phyloP scores from a whole-genome alignment of 2,329 filamentous ascomycete species.

The Exserohilum turcica region DNA sequence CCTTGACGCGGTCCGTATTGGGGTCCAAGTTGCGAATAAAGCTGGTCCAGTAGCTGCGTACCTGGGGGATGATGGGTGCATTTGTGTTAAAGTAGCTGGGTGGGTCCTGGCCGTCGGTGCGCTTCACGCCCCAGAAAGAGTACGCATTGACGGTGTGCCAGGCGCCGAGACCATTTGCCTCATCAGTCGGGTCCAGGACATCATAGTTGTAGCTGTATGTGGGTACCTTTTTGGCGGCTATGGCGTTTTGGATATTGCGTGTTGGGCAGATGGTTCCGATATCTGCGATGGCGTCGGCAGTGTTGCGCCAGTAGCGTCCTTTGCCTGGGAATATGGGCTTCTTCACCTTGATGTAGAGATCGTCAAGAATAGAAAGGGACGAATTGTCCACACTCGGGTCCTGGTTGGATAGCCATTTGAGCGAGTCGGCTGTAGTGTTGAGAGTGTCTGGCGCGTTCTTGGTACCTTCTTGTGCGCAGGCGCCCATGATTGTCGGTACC shows the following conservation, averaged over 20 bases:
- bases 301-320: conserved; percentile 64
- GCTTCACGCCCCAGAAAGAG: conserved; percentile 69
- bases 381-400: conserved; percentile 60
- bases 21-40: conserved; percentile 72
- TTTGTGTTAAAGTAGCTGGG: conserved; percentile 64
- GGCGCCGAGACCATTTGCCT: conserved; percentile 64
- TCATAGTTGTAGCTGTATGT: conserved; percentile 74
- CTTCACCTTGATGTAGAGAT: conserved; percentile 59
- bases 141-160: conserved; percentile 69
- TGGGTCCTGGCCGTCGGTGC: conserved; percentile 57
- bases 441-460: conserved; percentile 61
- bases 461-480: conserved; percentile 69
- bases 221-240: conserved; percentile 45
- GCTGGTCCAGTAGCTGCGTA: conserved; percentile 75
- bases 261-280: conserved; percentile 69
- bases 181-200: conserved; percentile 63
- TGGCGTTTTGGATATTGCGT: conserved; percentile 58
- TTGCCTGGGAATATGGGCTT: conserved; percentile 51
- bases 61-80: conserved; percentile 61
- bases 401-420: conserved; percentile 63
- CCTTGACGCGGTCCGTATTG: conserved; percentile 58
- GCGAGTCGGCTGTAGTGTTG: conserved; percentile 54
- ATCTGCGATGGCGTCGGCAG: conserved; percentile 65
- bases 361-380: conserved; percentile 60
- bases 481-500: conserved; percentile 60